Base-by-base conservation (phyloP, 1,284 basidiomycete genomes). In the Pholiota adiposa region DNA sequence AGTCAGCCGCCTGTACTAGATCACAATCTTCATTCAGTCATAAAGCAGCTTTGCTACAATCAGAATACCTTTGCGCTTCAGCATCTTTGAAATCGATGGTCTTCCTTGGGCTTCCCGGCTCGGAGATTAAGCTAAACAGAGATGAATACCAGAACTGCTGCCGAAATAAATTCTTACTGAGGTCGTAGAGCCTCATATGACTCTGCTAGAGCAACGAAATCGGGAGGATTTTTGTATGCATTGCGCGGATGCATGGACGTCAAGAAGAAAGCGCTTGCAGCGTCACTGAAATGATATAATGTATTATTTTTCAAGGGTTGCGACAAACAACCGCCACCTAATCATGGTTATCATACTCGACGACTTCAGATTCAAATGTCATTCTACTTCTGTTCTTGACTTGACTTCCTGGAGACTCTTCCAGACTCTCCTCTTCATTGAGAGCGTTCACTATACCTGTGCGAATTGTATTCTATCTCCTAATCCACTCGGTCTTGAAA, bases 81-180 rank as follows among this genome's bases (percentile, higher is more conserved):
- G 83, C 79, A 70, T 92, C 79, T 63, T 87, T 83, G 69, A 94
- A 97, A 70, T 96, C 83, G 54, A 97, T 87, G 0, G 80, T 81
- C 8, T 69, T 66, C 5, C 71, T 67, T 0, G 79, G 68, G 33
- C 29, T 51, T 11, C 23, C 29, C 21, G 48, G 19, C 8, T 41
- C 16, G 18, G 48, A 52, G 11, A 51, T 46, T 5, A 60, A 33
- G 16, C 29, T 50, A 14, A 50, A 21, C 56, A 49, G 16, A 11
- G 59, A 51, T 46, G 4, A 29, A 31, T 36, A 51, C 16, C 19
- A 36, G 16, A 48, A 21, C 50, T 12, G 1, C 34, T 36, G 21
- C 44, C 11, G 7, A 41, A 21, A 38, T 23, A 19, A 29, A 40
- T 51, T 62, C 87, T 59, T 64, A 94, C 93, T 83, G 79, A n/a